A percentile compares a stretch with the other conserved stretches of the same genome.
Evolutionary conservation across 768 basidiomycete genomes (phyloP).

Genomic region (Russula sp.): DNA sequence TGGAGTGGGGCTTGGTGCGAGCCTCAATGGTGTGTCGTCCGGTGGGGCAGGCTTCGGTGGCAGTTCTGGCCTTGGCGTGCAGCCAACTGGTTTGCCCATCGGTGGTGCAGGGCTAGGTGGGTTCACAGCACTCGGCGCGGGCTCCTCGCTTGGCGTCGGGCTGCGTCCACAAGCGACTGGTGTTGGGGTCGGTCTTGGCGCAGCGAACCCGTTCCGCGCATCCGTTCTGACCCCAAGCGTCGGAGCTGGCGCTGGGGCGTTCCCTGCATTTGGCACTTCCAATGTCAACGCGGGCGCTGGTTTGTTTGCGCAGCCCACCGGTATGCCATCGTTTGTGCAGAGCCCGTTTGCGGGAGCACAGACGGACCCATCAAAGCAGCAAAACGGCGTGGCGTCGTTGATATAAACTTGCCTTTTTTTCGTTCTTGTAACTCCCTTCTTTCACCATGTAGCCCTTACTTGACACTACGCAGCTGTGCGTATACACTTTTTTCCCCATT

Average conservation of each 20-base stretch:
- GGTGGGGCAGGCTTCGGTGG: constrained; percentile 2
- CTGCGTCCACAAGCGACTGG: constrained; percentile 37
- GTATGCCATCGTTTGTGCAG: constrained; percentile 21
- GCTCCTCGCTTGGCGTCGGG: constrained; percentile 26
- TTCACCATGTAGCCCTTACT: neutral
- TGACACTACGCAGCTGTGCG: neutral
- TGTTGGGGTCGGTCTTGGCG: constrained; percentile 28
- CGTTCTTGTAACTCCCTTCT: neutral
- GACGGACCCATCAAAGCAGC: constrained; percentile 25
- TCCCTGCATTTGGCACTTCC: constrained; percentile 22
- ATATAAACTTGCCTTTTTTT: constrained; percentile 31
- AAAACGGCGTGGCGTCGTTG: constrained; percentile 40
- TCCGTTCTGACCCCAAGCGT: constrained; percentile 28
- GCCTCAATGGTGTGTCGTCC: neutral
- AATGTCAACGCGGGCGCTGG: constrained; percentile 7
- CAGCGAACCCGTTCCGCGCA: constrained; percentile 38
- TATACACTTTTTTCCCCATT: neutral
- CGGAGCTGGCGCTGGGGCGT: constrained; percentile 20
- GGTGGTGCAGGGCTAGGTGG: constrained; percentile 3
- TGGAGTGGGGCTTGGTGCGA: constrained; percentile 1
- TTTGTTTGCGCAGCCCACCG: constrained; percentile 19
- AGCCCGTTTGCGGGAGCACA: constrained; percentile 18
- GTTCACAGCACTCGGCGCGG: constrained; percentile 2
- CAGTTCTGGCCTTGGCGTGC: constrained; percentile 14
- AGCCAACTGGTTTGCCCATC: constrained; percentile 19